Base-by-base conservation (phyloP, 2,329 filamentous ascomycete genomes). In the Diaporthe destruens region DNA sequence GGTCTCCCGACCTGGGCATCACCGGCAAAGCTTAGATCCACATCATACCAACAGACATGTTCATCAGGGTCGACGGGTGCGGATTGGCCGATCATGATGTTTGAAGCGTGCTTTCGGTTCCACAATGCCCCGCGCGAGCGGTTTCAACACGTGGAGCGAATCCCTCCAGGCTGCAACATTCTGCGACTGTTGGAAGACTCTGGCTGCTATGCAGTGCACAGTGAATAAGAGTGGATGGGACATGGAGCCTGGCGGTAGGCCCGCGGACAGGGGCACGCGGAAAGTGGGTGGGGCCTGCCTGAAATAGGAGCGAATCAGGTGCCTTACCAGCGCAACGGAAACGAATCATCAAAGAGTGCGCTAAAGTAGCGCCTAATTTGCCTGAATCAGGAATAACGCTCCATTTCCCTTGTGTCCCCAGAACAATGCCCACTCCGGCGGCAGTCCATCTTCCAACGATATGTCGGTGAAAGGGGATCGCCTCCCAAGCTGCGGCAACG, bases 251-350 rank as follows among this genome's bases (percentile, higher is more conserved):
- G 59, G 63, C 69, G 51, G 72, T 51, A 47, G 56, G 23, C 18
- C 23, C 32, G 9, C 16, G 39, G 39, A 39, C 39, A 29, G 25
- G 66, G 44, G 55, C 65, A 69, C 44, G 49, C 69, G 34, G 49
- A 49, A 53, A 25, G 18, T 63, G n/a, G 49, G 44, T 61, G 53
- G 68, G 54, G 20, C 39, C 16, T 49, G 57, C 55, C 39, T 16
- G 54, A 49, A n/a, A n/a, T 39, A 18, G n/a, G 25, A 57, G 39
- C 49, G 29, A 36, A 42, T 49, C 39, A 56, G 71, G 55, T 63
- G 66, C 59, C 71, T 54, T 74, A 74, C 72, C 72, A 55, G 67
- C 71, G 49, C 32, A 42, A 47, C 53, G 72, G 72, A 56, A 56
- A 56, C 71, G 39, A 53, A 69, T 57, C 32, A 69, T n/a, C 61